Evolutionary conservation across 441 rosid genomes (phyloP).

Genomic region (Metrosideros polymorpha): DNA sequence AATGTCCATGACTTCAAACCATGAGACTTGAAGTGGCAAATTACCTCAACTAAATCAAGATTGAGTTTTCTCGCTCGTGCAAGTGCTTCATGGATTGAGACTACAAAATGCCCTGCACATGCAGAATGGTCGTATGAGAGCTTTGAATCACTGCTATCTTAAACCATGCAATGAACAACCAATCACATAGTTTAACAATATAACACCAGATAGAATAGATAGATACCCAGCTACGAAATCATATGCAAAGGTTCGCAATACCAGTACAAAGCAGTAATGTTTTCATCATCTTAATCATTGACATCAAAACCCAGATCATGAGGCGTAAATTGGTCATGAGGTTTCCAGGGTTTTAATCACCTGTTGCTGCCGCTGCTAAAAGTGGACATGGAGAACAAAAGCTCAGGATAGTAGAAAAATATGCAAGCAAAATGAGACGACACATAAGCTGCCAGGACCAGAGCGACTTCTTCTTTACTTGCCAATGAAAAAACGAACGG

Average conservation of each 20-base stretch:
- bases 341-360: not conserved
- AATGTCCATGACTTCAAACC: not conserved
- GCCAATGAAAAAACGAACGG: not conserved
- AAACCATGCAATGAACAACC: not conserved
- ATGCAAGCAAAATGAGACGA: not conserved
- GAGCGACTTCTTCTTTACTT: not conserved
- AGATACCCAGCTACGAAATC: not conserved
- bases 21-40: not conserved
- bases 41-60: conserved; percentile 61
- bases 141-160: not conserved
- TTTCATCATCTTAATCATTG: not conserved
- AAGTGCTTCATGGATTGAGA: conserved; percentile 36
- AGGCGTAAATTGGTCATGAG: not conserved
- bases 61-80: conserved; percentile 25
- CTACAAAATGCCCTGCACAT: conserved; percentile 33
- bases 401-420: not conserved
- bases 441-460: not conserved
- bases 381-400: not conserved
- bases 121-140: not conserved
- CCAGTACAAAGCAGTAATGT: not conserved
- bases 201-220: not conserved
- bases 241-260: not conserved
- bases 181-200: not conserved
- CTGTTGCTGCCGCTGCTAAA: not conserved
- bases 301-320: not conserved